phyloP scores from a whole-genome alignment of 208 protist species.

The Strigomonas culicis region DNA sequence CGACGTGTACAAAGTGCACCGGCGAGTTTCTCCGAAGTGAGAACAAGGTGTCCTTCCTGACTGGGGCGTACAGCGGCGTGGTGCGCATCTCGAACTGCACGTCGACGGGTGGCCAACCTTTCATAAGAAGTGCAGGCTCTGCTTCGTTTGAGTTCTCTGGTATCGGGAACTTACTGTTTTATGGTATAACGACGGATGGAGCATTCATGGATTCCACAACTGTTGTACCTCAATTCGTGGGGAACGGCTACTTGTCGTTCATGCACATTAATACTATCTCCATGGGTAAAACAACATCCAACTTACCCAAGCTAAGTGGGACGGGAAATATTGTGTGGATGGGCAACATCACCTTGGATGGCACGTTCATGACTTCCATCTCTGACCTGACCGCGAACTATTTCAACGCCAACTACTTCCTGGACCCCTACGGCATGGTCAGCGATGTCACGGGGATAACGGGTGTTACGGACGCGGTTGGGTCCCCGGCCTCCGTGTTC shows the following conservation, averaged over 20 bases:
- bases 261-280: not conserved
- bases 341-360: constrained; percentile 7
- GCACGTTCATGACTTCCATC: not conserved
- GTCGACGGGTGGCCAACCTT: not conserved
- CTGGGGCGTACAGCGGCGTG: not conserved
- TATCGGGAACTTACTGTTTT: not conserved
- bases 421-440: not conserved
- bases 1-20: not conserved
- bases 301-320: not conserved
- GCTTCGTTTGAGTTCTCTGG: not conserved
- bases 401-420: not conserved
- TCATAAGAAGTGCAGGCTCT: no score
- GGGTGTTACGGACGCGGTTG: not conserved
- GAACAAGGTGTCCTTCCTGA: not conserved
- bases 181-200: not conserved
- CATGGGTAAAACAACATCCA: not conserved
- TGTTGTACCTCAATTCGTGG: no score
- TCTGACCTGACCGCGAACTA: not conserved
- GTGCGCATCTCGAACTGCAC: constrained; percentile 1
- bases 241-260: not conserved
- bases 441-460: not conserved
- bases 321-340: not conserved
- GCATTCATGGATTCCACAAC: not conserved
- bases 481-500: not conserved
- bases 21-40: not conserved